phyloP scores from a whole-genome alignment of 164 flowering plant species.

The Stephania japonica region DNA sequence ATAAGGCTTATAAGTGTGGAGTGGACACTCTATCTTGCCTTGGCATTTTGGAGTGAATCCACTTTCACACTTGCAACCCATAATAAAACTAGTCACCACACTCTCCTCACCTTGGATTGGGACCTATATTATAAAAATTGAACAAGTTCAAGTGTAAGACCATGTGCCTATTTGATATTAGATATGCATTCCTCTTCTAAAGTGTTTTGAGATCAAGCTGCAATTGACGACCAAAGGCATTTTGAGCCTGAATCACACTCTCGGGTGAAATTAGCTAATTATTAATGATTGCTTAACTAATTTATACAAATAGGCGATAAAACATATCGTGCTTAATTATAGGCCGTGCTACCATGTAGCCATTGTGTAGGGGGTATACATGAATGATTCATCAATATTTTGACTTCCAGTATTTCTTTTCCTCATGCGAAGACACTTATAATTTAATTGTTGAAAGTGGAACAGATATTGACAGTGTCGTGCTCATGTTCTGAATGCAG shows the following conservation, averaged over 20 bases:
- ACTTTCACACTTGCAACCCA: no score
- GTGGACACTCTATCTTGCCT: no score
- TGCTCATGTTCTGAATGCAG: constrained; percentile 26
- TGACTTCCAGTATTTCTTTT: background rate
- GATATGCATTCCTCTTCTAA: background rate
- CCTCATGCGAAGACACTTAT: background rate
- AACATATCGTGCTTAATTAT: no score
- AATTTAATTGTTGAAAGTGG: background rate
- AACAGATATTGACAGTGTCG: background rate
- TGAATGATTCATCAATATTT: background rate
- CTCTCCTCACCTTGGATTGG: no score
- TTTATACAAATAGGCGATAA: no score
- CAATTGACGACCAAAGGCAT: background rate
- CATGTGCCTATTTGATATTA: background rate
- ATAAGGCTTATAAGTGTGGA: no score
- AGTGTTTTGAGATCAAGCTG: background rate
- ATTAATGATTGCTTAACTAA: no score
- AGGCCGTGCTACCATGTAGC: background rate
- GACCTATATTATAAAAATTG: no score
- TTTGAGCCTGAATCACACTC: background rate
- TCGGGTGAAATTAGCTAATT: background rate
- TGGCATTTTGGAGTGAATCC: no score
- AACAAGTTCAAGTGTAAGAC: background rate
- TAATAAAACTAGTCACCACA: no score
- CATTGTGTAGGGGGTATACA: background rate